Base-by-base conservation (phyloP, 2,329 filamentous ascomycete genomes). In the Malbranchea zuffiana region DNA sequence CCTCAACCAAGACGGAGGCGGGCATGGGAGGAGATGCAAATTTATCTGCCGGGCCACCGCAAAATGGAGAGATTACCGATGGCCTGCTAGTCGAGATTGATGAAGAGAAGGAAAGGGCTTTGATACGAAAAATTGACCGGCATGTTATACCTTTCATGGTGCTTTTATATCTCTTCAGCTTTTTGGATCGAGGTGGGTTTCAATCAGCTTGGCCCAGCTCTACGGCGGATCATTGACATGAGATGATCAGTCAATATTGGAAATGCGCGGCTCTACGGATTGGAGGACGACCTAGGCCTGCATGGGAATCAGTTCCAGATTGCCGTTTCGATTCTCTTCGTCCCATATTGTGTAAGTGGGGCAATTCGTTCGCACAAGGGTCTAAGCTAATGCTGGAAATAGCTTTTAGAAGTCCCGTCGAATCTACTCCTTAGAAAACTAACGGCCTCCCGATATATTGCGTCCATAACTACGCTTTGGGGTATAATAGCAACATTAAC, bases 211-310 rank as follows among this genome's bases (percentile, higher is more conserved):
- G n/a, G 12, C n/a, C 13, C 15, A 5, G 25, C 6, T n/a, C n/a
- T n/a, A n/a, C n/a, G n/a, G n/a, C n/a, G n/a, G n/a, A n/a, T n/a
- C n/a, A n/a, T n/a, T n/a, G n/a, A n/a, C n/a, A n/a, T n/a, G n/a
- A n/a, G n/a, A n/a, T n/a, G n/a, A n/a, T 28, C 48, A 57, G 77
- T 82, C 36, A 84, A 84, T 51, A 84, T 85, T 44, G 77, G 78
- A 36, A 82, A 82, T 60, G 78, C 78, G 11, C 66, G 71, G 4
- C 64, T 82, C 3, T 80, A 80, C 47, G 67, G 69, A 1, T 48
- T 85, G 32, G 73, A 80, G 54, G 57, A 67, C 37, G 78, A 82
- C 44, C 63, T 83, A 3, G 62, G 67, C 10, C 59, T 85, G 42
- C 54, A 55, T 20, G 68, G 71, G n/a, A 68, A 71, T 39, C 77